Evolutionary conservation across 345 rosid species (phyloP), one percentile per base, ranked within the genome.

Genomic region (Cardiospermum halicacabum): DNA sequence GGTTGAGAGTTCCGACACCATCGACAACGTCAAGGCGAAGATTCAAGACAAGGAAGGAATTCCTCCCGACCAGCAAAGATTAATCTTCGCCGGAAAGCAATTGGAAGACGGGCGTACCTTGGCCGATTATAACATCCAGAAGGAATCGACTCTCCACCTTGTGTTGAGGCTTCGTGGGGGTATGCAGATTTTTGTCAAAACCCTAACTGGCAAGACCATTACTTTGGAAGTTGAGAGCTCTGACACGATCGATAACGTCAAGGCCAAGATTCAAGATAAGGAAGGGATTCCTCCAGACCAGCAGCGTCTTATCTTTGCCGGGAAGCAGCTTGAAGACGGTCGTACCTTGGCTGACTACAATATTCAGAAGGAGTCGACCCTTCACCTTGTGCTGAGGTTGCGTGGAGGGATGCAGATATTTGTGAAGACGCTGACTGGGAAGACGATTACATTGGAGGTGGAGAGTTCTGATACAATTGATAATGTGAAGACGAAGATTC

Each of bases 31-130:
- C 6, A 70, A 70, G 28, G 64, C 69, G 30, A 70, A 70, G 45
- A 70, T 70, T 11, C 74, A 70, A 15, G 74, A 70, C 30, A 70
- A 70, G 68, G 74, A 70, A 19, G 74, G 74, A 1, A 70, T 70
- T 12, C 74, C 74, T 1, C 74, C 74, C 1, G 74, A 70, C 6
- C 74, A 70, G 53, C 74, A 70, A 24, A 27, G 74, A 0, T 43
- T 70, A 3, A 70, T 70, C 3, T 70, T 70, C 26, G 74, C 74
- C 16, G 74, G 74, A 0, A 70, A 70, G 58, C 74, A 70, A 49
- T 57, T 70, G n/a, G 74, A 70, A 32, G 74, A 70, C 36, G 74
- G 74, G 15, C 57, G 74, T 4, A 70, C 69, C 2, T 53, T 70
- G 10, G 69, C 74, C 9, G 74, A 70, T 21, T 70, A 70, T 15